Conservation (phyloP, 805 yeast species). For the Wickerhamiella azyma region DNA sequence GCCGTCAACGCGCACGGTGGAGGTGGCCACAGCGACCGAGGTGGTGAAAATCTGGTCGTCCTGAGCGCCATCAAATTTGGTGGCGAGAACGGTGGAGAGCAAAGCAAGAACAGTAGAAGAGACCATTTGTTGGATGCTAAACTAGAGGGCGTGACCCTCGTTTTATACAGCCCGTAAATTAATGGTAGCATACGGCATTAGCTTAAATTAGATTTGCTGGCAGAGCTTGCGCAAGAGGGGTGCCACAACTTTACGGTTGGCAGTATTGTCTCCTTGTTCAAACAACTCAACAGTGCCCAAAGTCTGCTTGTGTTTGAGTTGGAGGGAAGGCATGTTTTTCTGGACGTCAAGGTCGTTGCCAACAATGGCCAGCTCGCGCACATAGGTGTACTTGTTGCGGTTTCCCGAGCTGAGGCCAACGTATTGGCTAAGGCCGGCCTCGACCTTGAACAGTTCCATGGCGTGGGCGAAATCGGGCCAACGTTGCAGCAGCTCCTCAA, state of each 20-base stretch:
- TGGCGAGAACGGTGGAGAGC: constrained; percentile 1
- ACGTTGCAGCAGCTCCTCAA: constrained; percentile 35
- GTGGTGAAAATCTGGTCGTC: constrained; percentile 6
- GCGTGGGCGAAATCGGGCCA: constrained; percentile 22
- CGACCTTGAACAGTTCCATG: constrained; percentile 22
- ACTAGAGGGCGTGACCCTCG: not conserved
- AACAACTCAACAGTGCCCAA: constrained; percentile 20
- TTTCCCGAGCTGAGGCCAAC: constrained; percentile 38
- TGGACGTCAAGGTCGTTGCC: constrained; percentile 23
- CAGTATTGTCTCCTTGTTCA: constrained; percentile 41
- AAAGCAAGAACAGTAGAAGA: constrained; percentile 3
- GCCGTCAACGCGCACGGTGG: constrained; percentile 5
- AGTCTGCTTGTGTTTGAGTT: constrained; percentile 10
- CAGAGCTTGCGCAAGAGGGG: constrained; percentile 34
- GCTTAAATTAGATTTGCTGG: constrained; percentile 8
- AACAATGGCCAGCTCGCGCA: constrained; percentile 32
- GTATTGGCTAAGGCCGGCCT: constrained; percentile 28
- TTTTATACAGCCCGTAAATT: not conserved
- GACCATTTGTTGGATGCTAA: constrained; percentile 1
- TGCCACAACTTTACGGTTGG: constrained; percentile 79
- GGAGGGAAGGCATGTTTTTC: constrained; percentile 10
- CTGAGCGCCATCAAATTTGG: not conserved
- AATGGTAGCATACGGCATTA: not conserved
- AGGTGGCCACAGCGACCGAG: constrained; percentile 2
- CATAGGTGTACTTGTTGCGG: constrained; percentile 16